phyloP scores from a whole-genome alignment of 2,329 filamentous ascomycete genomes.

The Hypoxylon sp. region DNA sequence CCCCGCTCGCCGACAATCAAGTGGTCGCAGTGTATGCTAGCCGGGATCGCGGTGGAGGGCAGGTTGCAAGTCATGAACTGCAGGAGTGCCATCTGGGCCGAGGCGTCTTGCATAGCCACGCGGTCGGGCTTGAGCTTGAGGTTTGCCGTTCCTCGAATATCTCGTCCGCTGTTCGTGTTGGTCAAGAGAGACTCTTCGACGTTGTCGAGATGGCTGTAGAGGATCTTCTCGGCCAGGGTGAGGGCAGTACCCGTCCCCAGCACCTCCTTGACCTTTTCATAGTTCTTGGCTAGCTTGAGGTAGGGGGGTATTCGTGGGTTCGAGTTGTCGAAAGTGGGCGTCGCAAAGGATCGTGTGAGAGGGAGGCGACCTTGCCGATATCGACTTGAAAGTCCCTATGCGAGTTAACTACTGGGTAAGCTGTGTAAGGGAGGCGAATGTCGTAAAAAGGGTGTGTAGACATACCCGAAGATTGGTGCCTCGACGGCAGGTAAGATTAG shows the following conservation, averaged over 20 bases:
- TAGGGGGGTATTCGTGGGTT: constrained; percentile 74
- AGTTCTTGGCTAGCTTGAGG: constrained; percentile 70
- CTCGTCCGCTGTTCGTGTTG: constrained; percentile 83
- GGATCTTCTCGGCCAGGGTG: constrained; percentile 96
- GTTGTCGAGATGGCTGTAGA: constrained; percentile 94
- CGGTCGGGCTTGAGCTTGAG: constrained; percentile 97
- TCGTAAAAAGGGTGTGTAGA: background rate
- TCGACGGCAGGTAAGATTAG: constrained; percentile 49
- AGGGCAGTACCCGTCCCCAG: constrained; percentile 68
- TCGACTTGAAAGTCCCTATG: constrained; percentile 46
- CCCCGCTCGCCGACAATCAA: constrained; percentile 97
- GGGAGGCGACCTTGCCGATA: constrained; percentile 42
- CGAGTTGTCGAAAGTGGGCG: constrained; percentile 49
- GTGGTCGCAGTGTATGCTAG: constrained; percentile 98
- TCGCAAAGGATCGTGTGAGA: constrained; percentile 49
- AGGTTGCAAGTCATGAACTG: constrained; percentile 99
- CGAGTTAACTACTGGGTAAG: constrained; percentile 9
- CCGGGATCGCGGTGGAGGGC: constrained; percentile 88
- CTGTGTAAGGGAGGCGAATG: background rate
- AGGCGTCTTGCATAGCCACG: constrained; percentile 99
- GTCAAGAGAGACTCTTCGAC: constrained; percentile 87
- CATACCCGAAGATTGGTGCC: constrained; percentile 50
- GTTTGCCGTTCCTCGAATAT: constrained; percentile 88
- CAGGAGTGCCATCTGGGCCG: constrained; percentile 96
- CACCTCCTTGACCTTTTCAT: constrained; percentile 69